These are phyloP conservation scores for Ustilago esculenta DNA, from an alignment of 1,284 basidiomycete genomes.

Conservation along the genomic window DNA sequence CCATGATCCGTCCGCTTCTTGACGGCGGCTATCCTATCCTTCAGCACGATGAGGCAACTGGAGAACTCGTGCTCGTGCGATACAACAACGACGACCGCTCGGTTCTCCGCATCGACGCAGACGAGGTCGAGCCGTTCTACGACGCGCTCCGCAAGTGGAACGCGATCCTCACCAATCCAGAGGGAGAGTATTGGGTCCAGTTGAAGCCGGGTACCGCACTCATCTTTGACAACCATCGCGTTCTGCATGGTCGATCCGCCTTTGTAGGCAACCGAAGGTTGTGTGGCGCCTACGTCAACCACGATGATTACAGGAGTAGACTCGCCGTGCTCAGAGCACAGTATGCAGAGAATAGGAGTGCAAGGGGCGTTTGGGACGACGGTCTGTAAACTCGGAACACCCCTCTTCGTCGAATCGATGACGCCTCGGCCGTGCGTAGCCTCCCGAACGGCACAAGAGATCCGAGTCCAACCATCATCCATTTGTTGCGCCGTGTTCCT, in stretches of 20 bases:
- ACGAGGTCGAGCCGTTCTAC: constrained; percentile 73
- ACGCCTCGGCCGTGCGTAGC: too few relatives aligned
- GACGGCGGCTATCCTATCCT: constrained; percentile 58
- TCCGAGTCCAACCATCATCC: too few relatives aligned
- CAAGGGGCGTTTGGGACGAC: constrained; percentile 58
- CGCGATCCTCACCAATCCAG: constrained; percentile 76
- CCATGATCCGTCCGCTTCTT: constrained; percentile 55
- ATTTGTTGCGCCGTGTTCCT: too few relatives aligned
- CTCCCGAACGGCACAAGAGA: too few relatives aligned
- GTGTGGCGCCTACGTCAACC: constrained; percentile 83
- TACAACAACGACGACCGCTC: constrained; percentile 94
- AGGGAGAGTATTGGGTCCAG: constrained; percentile 91
- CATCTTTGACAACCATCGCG: constrained; percentile 91
- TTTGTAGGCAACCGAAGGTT: constrained; percentile 88
- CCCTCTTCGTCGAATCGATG: too few relatives aligned
- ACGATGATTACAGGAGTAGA: constrained; percentile 59
- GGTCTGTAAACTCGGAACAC: constrained; percentile 48
- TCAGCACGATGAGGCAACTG: constrained; percentile 71
- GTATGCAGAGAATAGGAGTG: constrained; percentile 22
- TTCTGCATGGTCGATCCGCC: constrained; percentile 88
- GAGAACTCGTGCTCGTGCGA: constrained; percentile 79
- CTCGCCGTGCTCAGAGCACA: constrained; percentile 44
- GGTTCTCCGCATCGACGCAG: constrained; percentile 29
- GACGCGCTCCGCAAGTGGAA: constrained; percentile 81
- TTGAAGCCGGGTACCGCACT: constrained; percentile 85